phyloP scores from a whole-genome alignment of 164 flowering plant species.

The Vitis rotundifolia region DNA sequence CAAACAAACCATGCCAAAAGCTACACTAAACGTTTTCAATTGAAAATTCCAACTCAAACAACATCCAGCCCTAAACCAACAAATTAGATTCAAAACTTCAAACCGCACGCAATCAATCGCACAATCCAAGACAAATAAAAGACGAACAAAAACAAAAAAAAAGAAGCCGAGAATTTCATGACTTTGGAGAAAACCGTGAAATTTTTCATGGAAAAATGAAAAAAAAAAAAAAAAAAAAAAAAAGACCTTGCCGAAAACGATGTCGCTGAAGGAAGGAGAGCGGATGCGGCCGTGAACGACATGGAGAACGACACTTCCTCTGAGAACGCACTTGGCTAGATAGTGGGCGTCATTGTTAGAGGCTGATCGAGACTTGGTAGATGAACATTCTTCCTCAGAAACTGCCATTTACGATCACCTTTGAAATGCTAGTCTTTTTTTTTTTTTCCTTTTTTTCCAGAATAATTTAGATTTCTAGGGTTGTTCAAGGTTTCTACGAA shows the following conservation, averaged over 20 bases:
- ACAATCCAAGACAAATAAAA: too few relatives aligned
- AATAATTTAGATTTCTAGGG: not conserved
- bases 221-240: not conserved
- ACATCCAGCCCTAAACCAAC: too few relatives aligned
- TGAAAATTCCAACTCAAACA: too few relatives aligned
- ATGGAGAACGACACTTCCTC: conserved; percentile 81
- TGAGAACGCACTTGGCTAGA: conserved; percentile 80
- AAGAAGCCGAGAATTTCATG: too few relatives aligned
- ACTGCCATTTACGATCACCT: conserved; percentile 50
- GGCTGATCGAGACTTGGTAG: conserved; percentile 35
- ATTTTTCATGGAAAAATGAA: not conserved
- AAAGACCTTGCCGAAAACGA: conserved; percentile 86
- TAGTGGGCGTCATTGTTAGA: conserved; percentile 42
- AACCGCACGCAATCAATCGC: too few relatives aligned
- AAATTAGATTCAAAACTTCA: too few relatives aligned
- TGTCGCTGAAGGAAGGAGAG: conserved; percentile 61
- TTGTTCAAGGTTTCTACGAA: too few relatives aligned
- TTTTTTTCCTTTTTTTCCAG: conserved; percentile 5
- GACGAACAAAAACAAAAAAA: too few relatives aligned
- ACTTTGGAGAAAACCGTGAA: too few relatives aligned
- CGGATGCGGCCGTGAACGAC: conserved; percentile 78
- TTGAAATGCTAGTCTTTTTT: conserved; percentile 14
- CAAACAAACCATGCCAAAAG: too few relatives aligned
- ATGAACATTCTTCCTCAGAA: conserved; percentile 58
- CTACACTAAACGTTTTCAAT: too few relatives aligned